A percentile compares a stretch with the other conserved stretches of the same genome.
These are phyloP conservation scores for Cafeteria roenbergensis DNA, from an alignment of 108 stramenopile genomes.

Conservation along the genomic window DNA sequence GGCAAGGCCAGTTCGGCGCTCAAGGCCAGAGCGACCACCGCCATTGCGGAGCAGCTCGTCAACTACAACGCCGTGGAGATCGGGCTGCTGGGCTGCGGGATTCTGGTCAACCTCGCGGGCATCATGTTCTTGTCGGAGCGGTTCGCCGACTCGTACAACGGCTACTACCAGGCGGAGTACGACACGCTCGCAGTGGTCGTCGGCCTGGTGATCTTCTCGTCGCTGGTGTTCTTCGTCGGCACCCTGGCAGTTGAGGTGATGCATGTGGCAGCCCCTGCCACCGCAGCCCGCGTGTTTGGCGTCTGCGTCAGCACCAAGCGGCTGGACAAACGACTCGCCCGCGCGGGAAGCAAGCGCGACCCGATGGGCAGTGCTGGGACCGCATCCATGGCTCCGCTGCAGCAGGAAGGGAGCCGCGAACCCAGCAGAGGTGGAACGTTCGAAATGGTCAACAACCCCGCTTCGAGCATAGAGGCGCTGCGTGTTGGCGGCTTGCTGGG, in stretches of 20 bases:
- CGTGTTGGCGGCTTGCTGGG: too few species aligned
- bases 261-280: too few species aligned
- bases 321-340: too few species aligned
- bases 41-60: background rate
- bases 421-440: too few species aligned
- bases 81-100: slow-evolving; percentile 12
- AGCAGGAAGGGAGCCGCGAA: too few species aligned
- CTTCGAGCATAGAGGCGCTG: too few species aligned
- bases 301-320: too few species aligned
- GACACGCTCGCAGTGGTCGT: background rate
- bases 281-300: too few species aligned
- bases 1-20: background rate
- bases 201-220: background rate
- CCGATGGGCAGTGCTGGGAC: too few species aligned
- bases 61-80: slow-evolving; percentile 24
- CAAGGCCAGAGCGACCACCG: background rate
- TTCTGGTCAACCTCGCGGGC: slow-evolving; percentile 18
- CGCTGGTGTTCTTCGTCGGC: background rate
- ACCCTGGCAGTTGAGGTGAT: background rate
- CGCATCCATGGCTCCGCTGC: too few species aligned
- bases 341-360: too few species aligned
- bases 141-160: background rate
- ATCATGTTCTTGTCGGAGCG: slow-evolving; percentile 18
- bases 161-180: background rate
- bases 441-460: too few species aligned